phyloP scores from a whole-genome alignment of 495 filamentous ascomycete genomes.

The Articulospora tetracladia region DNA sequence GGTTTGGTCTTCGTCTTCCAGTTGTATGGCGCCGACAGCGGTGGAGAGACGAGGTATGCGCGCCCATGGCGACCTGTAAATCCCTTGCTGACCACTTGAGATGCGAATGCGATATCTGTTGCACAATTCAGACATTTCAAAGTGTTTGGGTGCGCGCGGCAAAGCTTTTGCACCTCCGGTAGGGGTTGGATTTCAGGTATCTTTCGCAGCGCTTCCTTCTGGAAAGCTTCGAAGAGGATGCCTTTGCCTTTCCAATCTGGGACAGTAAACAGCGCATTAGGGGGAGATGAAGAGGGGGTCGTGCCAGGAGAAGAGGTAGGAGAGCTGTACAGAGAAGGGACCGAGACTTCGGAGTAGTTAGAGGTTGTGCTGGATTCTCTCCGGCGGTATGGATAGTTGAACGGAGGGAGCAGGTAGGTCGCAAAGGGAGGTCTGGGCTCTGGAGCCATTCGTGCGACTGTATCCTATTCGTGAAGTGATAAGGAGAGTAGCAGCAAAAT shows the following conservation, averaged over 20 bases:
- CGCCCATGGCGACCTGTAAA: slow-evolving; percentile 94
- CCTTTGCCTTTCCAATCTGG: neutral
- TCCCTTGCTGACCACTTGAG: slow-evolving; percentile 84
- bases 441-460: slow-evolving; percentile 15
- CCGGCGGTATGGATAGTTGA: slow-evolving; percentile 40
- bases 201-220: neutral
- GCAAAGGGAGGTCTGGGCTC: slow-evolving; percentile 29
- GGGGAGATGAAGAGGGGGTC: slow-evolving; percentile 21
- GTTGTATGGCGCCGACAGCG: slow-evolving; percentile 12
- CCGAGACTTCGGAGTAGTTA: slow-evolving; percentile 13
- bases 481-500: neutral
- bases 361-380: slow-evolving; percentile 17
- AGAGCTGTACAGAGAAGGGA: slow-evolving; percentile 31
- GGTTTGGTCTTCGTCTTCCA: slow-evolving; percentile 17
- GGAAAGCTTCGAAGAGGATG: neutral
- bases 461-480: neutral
- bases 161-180: neutral
- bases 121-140: slow-evolving; percentile 74
- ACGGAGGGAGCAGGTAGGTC: slow-evolving; percentile 44
- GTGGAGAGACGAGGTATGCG: slow-evolving; percentile 77
- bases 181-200: neutral
- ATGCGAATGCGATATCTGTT: slow-evolving; percentile 67
- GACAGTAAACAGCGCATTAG: slow-evolving; percentile 9
- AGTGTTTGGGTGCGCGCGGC: slow-evolving; percentile 26
- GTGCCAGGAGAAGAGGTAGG: slow-evolving; percentile 27